Evolutionary conservation across 352 stramenopile species (phyloP).

Genomic region (Thraustotheca clavata): DNA sequence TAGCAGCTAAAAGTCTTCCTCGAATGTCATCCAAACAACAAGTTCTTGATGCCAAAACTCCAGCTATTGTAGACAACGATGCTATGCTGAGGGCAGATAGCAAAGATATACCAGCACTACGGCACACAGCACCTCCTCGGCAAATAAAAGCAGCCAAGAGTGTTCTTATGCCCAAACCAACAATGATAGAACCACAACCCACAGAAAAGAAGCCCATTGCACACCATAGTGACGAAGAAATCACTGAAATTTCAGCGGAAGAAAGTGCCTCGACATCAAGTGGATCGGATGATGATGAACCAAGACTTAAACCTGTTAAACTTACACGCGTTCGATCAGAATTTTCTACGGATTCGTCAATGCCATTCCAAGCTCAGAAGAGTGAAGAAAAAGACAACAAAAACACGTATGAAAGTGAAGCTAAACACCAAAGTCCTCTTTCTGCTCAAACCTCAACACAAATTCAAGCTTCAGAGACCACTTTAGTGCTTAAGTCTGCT

Average conservation of each 20-base stretch:
- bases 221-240: slow-evolving; percentile 1
- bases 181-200: not conserved
- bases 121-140: too few species aligned
- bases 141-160: not conserved
- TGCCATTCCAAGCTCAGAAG: too few species aligned
- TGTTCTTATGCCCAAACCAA: not conserved
- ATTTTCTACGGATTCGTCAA: not conserved
- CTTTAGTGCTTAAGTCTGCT: too few species aligned
- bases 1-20: slow-evolving; percentile 13
- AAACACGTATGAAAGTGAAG: too few species aligned
- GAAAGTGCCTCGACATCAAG: not conserved
- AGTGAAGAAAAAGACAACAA: too few species aligned
- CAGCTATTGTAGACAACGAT: not conserved
- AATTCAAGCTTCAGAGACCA: too few species aligned
- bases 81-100: slow-evolving; percentile 12
- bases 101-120: not conserved
- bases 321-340: not conserved
- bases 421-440: too few species aligned
- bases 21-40: slow-evolving; percentile 1
- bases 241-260: not conserved
- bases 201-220: not conserved
- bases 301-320: not conserved
- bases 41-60: not conserved
- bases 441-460: too few species aligned
- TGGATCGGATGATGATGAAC: not conserved